phyloP scores from a whole-genome alignment of 768 basidiomycete genomes.

The Lepiota brunneoincarnata region DNA sequence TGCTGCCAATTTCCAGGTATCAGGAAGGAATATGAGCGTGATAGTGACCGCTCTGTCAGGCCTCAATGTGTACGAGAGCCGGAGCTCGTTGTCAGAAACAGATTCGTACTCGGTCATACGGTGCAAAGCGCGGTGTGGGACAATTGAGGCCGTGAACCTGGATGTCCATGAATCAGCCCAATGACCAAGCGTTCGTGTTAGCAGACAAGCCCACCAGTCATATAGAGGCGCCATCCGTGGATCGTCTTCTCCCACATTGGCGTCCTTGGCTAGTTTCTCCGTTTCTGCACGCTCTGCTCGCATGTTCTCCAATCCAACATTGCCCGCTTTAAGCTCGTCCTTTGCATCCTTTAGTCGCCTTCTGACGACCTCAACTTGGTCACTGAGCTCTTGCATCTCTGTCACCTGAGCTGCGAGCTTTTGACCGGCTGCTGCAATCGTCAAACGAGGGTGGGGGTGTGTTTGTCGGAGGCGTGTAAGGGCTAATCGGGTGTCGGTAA shows the following conservation, averaged over 20 bases:
- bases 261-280: slow-evolving; percentile 63
- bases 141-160: slow-evolving; percentile 72
- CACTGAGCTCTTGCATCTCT: slow-evolving; percentile 76
- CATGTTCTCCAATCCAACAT: slow-evolving; percentile 54
- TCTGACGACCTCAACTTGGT: slow-evolving; percentile 55
- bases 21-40: slow-evolving; percentile 65
- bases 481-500: slow-evolving; percentile 79
- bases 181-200: not conserved
- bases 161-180: not conserved
- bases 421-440: slow-evolving; percentile 69
- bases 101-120: slow-evolving; percentile 57
- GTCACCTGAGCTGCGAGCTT: slow-evolving; percentile 73
- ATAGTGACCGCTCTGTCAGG: slow-evolving; percentile 35
- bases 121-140: slow-evolving; percentile 60
- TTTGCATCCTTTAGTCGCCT: slow-evolving; percentile 51
- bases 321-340: slow-evolving; percentile 56
- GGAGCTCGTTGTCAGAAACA: slow-evolving; percentile 75
- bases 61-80: slow-evolving; percentile 59
- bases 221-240: slow-evolving; percentile 61
- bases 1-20: slow-evolving; percentile 61
- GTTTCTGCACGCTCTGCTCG: slow-evolving; percentile 63
- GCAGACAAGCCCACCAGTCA: slow-evolving; percentile 51
- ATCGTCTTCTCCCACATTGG: slow-evolving; percentile 62
- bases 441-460: slow-evolving; percentile 78
- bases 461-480: slow-evolving; percentile 79